Evolutionary conservation across 2,329 filamentous ascomycete genomes (phyloP).

Genomic region (Blastomyces gilchristii): DNA sequence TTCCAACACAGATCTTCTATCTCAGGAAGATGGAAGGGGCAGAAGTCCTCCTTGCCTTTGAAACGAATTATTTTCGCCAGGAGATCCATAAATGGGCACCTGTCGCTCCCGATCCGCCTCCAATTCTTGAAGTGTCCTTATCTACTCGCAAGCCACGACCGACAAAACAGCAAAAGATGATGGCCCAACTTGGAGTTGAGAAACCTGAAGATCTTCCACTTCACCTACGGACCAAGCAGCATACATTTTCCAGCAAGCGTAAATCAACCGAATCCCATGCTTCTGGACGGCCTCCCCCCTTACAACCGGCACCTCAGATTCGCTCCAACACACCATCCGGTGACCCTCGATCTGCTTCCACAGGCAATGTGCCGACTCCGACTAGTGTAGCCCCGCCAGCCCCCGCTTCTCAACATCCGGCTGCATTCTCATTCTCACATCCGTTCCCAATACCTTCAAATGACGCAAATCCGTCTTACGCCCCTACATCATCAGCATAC

Average conservation of each 20-base stretch:
- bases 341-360: slow-evolving; percentile 23
- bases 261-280: slow-evolving; percentile 50
- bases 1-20: slow-evolving; percentile 86
- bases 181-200: slow-evolving; percentile 77
- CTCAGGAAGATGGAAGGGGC: slow-evolving; percentile 94
- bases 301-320: slow-evolving; percentile 25
- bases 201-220: slow-evolving; percentile 85
- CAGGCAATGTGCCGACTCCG: slow-evolving; percentile 27
- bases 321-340: slow-evolving; percentile 21
- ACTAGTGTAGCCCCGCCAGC: slow-evolving; percentile 17
- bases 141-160: slow-evolving; percentile 92
- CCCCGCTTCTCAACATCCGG: slow-evolving; percentile 21
- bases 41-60: slow-evolving; percentile 78
- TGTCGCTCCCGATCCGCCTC: slow-evolving; percentile 75
- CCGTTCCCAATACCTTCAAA: slow-evolving; percentile 30
- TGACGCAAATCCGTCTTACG: slow-evolving; percentile 30
- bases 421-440: slow-evolving; percentile 31
- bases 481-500: slow-evolving; percentile 28
- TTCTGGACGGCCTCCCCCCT: slow-evolving; percentile 19
- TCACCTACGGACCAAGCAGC: slow-evolving; percentile 67
- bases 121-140: slow-evolving; percentile 73
- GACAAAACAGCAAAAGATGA: slow-evolving; percentile 92
- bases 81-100: slow-evolving; percentile 92
- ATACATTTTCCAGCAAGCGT: slow-evolving; percentile 52
- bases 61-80: slow-evolving; percentile 97